Percentiles rank a stretch among this genome's conserved stretches.
phyloP scores from a whole-genome alignment of 495 filamentous ascomycete genomes.

The Staphylotrichum longicolle region DNA sequence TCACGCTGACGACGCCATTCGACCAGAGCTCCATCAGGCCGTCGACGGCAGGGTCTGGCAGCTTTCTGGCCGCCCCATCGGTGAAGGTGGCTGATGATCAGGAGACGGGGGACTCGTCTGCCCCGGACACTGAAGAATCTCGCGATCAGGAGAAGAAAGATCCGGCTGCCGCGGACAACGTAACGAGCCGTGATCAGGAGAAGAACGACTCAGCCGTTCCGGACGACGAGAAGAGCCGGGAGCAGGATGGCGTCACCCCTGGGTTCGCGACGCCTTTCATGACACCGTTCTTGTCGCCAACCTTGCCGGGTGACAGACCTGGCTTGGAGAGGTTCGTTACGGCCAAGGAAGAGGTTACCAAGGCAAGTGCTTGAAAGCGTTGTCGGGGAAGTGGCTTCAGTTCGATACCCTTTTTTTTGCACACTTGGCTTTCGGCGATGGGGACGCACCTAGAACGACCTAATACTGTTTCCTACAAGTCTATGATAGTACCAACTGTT shows the following conservation, averaged over 20 bases:
- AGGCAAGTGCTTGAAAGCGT: slow-evolving; percentile 5
- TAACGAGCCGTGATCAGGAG: no score
- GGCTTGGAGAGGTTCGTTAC: slow-evolving; percentile 45
- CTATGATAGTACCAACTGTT: no score
- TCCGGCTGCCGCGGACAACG: no score
- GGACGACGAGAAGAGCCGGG: neutral
- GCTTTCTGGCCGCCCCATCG: neutral
- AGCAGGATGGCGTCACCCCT: neutral
- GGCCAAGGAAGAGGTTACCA: slow-evolving; percentile 34
- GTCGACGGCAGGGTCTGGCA: slow-evolving; percentile 10
- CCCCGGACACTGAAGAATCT: no score
- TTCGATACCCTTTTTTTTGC: slow-evolving; percentile 24
- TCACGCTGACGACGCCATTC: slow-evolving; percentile 44
- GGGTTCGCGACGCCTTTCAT: neutral
- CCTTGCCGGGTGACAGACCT: slow-evolving; percentile 28
- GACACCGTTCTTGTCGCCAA: slow-evolving; percentile 18
- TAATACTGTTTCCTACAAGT: no score
- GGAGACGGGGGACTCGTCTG: no score
- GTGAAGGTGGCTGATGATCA: neutral
- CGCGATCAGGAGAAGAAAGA: no score
- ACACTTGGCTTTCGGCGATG: no score
- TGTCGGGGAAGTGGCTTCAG: neutral
- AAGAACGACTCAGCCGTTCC: neutral
- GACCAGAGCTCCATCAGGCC: slow-evolving; percentile 23
- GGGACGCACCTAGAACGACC: no score